Conservation (phyloP, 2,329 filamentous ascomycete species). For the Didymella arachidicola region DNA sequence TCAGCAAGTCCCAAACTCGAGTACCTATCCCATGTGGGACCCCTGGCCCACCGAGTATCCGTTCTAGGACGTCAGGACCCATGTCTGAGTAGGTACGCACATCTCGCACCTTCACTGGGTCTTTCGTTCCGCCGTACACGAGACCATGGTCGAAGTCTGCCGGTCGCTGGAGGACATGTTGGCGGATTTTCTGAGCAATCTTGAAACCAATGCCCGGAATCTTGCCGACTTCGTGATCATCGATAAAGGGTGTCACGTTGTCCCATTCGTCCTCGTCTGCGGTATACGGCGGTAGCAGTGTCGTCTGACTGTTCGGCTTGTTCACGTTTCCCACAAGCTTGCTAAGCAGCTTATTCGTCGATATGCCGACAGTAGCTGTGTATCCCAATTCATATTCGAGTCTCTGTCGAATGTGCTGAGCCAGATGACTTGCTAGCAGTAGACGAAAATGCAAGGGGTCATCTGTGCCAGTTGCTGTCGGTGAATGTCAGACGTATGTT, state of each 20-base stretch:
- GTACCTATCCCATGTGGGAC: constrained; percentile 74
- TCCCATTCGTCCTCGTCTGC: constrained; percentile 31
- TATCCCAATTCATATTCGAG: constrained; percentile 81
- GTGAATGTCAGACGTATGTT: constrained; percentile 5
- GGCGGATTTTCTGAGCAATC: constrained; percentile 72
- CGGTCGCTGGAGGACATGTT: constrained; percentile 62
- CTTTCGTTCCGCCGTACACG: constrained; percentile 60
- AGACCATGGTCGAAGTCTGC: constrained; percentile 55
- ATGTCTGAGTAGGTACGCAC: constrained; percentile 70
- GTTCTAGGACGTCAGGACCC: constrained; percentile 70
- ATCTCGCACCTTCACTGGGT: constrained; percentile 69
- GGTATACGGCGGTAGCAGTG: constrained; percentile 72
- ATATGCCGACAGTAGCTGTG: constrained; percentile 86
- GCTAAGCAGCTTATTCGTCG: constrained; percentile 84
- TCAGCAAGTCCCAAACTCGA: constrained; percentile 78
- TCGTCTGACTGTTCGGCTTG: constrained; percentile 89
- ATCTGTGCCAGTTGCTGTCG: constrained; percentile 5
- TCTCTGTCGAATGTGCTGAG: constrained; percentile 73
- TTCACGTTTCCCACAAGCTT: constrained; percentile 85
- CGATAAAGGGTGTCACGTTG: constrained; percentile 74
- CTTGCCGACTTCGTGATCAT: constrained; percentile 76
- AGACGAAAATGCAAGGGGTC: constrained; percentile 65
- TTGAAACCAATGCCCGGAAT: constrained; percentile 88
- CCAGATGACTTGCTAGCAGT: constrained; percentile 81
- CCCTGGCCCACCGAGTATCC: constrained; percentile 73